Percentiles rank a stretch among this genome's conserved stretches.
Conservation (phyloP, 345 rosid species). For the Acer campestre region DNA sequence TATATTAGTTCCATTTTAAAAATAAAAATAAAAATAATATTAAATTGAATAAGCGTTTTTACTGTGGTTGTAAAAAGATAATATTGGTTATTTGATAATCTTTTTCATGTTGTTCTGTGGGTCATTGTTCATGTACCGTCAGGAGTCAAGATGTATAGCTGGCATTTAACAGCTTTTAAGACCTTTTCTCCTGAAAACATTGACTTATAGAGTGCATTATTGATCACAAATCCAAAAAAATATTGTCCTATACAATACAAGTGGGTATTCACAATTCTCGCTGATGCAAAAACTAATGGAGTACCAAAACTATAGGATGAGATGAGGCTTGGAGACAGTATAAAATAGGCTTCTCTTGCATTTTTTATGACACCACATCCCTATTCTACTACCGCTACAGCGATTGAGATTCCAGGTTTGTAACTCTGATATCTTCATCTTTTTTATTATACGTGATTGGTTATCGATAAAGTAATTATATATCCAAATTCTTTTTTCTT, state of each 20-base stretch:
- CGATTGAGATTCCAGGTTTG: slow-evolving; percentile 22
- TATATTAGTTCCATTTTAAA: too few relatives aligned
- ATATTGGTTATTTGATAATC: too few relatives aligned
- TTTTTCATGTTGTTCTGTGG: too few relatives aligned
- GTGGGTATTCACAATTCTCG: slow-evolving; percentile 32
- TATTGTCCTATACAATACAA: neutral
- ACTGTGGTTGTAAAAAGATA: too few relatives aligned
- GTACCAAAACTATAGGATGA: slow-evolving; percentile 8
- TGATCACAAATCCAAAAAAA: neutral
- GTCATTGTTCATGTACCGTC: too few relatives aligned
- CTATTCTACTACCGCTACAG: neutral
- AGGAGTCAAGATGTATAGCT: slow-evolving; percentile 18
- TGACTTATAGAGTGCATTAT: neutral
- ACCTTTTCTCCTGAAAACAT: slow-evolving; percentile 2
- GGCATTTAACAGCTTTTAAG: slow-evolving; percentile 32
- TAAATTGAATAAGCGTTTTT: too few relatives aligned
- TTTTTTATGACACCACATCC: neutral
- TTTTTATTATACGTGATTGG: too few relatives aligned
- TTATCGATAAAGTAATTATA: too few relatives aligned
- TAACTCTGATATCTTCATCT: neutral
- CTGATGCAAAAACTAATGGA: neutral
- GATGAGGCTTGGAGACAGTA: neutral
- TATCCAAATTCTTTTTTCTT: neutral
- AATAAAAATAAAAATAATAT: too few relatives aligned
- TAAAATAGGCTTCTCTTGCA: neutral